Base-by-base conservation (phyloP, 202 grass and related monocot species). In the Carex sylvatica region DNA sequence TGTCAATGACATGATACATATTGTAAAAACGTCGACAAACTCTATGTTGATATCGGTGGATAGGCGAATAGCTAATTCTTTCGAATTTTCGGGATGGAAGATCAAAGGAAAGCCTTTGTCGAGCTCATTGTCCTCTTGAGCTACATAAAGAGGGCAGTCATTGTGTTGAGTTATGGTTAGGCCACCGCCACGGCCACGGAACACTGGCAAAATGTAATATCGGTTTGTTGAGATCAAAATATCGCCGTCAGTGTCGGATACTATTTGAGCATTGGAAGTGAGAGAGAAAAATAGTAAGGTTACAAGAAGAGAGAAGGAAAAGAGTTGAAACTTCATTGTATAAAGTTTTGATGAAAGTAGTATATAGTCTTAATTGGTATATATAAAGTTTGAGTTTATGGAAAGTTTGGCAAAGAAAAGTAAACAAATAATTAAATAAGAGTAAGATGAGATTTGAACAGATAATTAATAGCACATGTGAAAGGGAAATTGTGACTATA, bases 181-280 rank as follows among this genome's bases (percentile, higher is more conserved):
- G 36, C 94, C 90, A 3, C 94, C 92, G 38, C 90, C 88, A 24
- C 5, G 65, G 1, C 85, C 85, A 8, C 20, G 64, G 56, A 5
- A 36, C 0, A 82, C 63, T 15, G 94, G 88, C 16, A 94, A 74
- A 4, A 94, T 79, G 83, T 91, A 90, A 85, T 97, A 97, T 54
- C 51, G 35, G 3, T 62, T 22, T 18, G 70, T 81, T 26, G 87
- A 59, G 67, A 33, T 83, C 23, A 97, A 79, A 85, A 74, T 62
- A 59, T 87, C 30, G 13, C 88, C 88, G 2, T 89, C 88, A 3
- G 52, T 88, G 84, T 97, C 90, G 61, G n/a, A n/a, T n/a, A n/a
- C n/a, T n/a, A n/a, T 56, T 87, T 82, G 9, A 80, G n/a, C 65
- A 20, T 47, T 40, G 76, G 66, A 70, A n/a, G 65, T 33, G 19